These are phyloP conservation scores for Aspergillus carlsbadensis DNA, from an alignment of 495 filamentous ascomycete species.

Conservation along the genomic window DNA sequence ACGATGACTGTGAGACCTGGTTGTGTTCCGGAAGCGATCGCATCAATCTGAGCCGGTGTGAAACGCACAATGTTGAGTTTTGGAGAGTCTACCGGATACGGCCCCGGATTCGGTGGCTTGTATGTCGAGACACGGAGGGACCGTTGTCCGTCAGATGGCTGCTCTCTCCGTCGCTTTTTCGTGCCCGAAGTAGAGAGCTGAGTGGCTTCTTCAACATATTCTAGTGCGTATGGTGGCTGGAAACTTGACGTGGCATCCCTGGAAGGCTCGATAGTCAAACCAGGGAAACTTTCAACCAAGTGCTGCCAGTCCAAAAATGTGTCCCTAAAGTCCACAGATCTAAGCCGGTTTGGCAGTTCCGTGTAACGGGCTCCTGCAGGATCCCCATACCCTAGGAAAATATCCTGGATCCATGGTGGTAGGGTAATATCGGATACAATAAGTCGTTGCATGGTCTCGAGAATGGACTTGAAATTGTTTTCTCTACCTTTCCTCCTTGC, in stretches of 20 bases:
- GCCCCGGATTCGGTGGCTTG: conserved; percentile 84
- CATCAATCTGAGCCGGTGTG: conserved; percentile 87
- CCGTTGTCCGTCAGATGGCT: conserved; percentile 61
- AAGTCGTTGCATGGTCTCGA: conserved; percentile 86
- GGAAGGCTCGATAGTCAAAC: conserved; percentile 75
- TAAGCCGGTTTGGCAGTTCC: conserved; percentile 72
- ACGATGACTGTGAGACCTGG: conserved; percentile 94
- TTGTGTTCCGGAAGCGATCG: conserved; percentile 90
- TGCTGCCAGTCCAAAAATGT: conserved; percentile 97
- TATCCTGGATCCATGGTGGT: conserved; percentile 91
- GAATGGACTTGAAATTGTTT: conserved; percentile 95
- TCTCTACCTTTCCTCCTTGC: conserved; percentile 82
- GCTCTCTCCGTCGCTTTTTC: conserved; percentile 79
- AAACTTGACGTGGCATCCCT: conserved; percentile 71
- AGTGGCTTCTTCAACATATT: conserved; percentile 52
- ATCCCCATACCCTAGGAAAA: conserved; percentile 95
- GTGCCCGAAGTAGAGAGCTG: conserved; percentile 47
- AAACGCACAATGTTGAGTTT: conserved; percentile 83
- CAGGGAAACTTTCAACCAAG: conserved; percentile 81
- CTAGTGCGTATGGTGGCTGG: conserved; percentile 81
- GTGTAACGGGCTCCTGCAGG: conserved; percentile 84
- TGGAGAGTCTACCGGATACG: conserved; percentile 85
- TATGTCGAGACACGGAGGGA: conserved; percentile 85
- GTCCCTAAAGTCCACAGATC: conserved; percentile 83
- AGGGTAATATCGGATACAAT: conserved; percentile 82